Percentiles rank a stretch among this genome's conserved stretches.
phyloP scores from a whole-genome alignment of 768 basidiomycete species.

The Lactifluus volemus region DNA sequence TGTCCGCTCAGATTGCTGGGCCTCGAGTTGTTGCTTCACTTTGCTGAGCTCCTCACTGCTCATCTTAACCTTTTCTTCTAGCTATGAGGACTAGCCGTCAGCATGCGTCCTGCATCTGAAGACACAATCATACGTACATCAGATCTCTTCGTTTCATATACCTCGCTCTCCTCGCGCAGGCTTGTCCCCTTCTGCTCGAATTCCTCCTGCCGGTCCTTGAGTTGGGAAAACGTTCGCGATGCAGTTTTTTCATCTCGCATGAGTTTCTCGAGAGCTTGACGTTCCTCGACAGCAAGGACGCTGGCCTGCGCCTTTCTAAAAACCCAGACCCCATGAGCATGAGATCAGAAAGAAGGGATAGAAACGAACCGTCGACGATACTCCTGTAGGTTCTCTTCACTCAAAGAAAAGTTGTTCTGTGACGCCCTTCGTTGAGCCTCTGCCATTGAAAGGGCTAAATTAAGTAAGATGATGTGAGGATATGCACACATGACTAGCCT shows the following conservation, averaged over 20 bases:
- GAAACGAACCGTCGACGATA: conserved; percentile 63
- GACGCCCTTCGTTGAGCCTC: conserved; percentile 70
- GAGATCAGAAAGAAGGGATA: neutral
- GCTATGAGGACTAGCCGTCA: conserved; percentile 27
- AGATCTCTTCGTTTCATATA: conserved; percentile 41
- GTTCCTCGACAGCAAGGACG: conserved; percentile 74
- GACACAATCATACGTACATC: conserved; percentile 38
- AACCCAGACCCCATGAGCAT: neutral
- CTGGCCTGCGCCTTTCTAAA: conserved; percentile 72
- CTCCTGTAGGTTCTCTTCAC: conserved; percentile 77
- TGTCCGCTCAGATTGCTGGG: conserved; percentile 73
- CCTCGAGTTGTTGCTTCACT: conserved; percentile 72
- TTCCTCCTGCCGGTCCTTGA: conserved; percentile 62
- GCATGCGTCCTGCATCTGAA: neutral
- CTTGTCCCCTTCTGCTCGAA: conserved; percentile 49
- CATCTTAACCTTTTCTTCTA: conserved; percentile 50
- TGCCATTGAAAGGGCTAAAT: conserved; percentile 24
- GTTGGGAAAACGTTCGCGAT: conserved; percentile 50
- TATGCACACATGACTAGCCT: conserved; percentile 37
- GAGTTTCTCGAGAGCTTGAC: conserved; percentile 75
- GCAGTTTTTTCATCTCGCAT: conserved; percentile 76
- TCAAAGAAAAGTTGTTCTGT: conserved; percentile 67
- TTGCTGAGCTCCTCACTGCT: conserved; percentile 54
- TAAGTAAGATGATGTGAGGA: neutral
- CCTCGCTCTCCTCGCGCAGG: conserved; percentile 43